Base-by-base conservation (phyloP, 2,329 filamentous ascomycete species). In the Tolypocladium cylindrosporum region DNA sequence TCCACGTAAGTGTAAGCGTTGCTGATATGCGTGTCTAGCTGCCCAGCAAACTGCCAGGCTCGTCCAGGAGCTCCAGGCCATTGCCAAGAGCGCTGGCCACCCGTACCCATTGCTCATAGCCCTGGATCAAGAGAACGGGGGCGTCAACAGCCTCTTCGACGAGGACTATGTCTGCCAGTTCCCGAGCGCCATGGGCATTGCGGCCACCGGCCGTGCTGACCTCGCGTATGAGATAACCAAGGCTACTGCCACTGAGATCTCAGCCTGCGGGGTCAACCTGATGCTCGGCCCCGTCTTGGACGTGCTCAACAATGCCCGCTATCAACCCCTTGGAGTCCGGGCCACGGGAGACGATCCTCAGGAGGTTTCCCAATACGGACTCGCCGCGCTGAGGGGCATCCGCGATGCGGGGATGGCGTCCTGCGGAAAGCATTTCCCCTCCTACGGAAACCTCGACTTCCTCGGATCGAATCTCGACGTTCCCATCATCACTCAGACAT, bases 101-200 rank as follows among this genome's bases (percentile, higher is more conserved):
- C 88, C 89, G 3, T 87, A 93, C 3, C 94, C 94, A 2, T 77
- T 99, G 21, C 79, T 95, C 57, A 97, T 99, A 65, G 92, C 89
- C 43, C 78, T 97, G 42, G 94, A 97, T 69, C 94, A 99, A 71
- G 94, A 99, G 72, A 97, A 99, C 84, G 94, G 94, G 62, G 92
- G 93, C 3, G 93, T 97, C 71, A 97, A 97, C 76, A 96, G 91
- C 74, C 81, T 97, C 2, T 97, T 95, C 68, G 93, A 97, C 71
- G 91, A 96, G 65, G 90, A 94, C 67, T 94, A 92, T 70, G 93
- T 97, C 64, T 91, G 91, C 63, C 94, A 97, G 70, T 99, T 96
- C 65, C 94, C 94, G 10, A 96, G 92, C 68, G 90, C 93, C 61
- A 97, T 99, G 93, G 93, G 92, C 14, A 82, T 97, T 60, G 91